Evolutionary conservation across 2,329 filamentous ascomycete species (phyloP).

Genomic region (Podosphaera fusca): DNA sequence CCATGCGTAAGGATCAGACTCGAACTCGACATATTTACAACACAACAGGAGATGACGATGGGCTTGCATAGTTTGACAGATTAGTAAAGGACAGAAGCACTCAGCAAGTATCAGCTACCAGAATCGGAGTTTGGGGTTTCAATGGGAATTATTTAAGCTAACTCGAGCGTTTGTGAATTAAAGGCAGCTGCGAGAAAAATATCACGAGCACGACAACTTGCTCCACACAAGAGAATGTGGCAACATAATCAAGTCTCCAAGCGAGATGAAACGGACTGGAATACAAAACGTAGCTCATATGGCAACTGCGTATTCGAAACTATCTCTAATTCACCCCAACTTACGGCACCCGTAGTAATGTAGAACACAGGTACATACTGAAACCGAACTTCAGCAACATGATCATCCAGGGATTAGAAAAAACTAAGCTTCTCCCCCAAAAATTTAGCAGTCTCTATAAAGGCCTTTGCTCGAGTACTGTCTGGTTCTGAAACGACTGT

Average conservation of each 20-base stretch:
- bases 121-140: conserved; percentile 11
- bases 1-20: conserved; percentile 80
- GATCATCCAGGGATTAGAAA: conserved; percentile 1
- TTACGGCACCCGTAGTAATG: not conserved
- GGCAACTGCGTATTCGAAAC: not conserved
- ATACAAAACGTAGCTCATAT: not conserved
- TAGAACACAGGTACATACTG: not conserved
- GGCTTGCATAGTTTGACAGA: conserved; percentile 4
- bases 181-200: not conserved
- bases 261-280: not conserved
- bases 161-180: conserved; percentile 12
- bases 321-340: not conserved
- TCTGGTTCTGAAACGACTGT: conserved; percentile 73
- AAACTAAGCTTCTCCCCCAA: conserved; percentile 18
- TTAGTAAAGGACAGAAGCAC: conserved; percentile 4
- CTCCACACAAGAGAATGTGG: not conserved
- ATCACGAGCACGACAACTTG: not conserved
- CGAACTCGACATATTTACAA: conserved; percentile 71
- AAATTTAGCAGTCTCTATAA: conserved; percentile 42
- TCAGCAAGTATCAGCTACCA: conserved; percentile 14
- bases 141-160: conserved; percentile 20
- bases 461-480: conserved; percentile 48
- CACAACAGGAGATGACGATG: conserved; percentile 46
- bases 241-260: not conserved
- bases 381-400: not conserved